phyloP scores from a whole-genome alignment of 2,329 filamentous ascomycete species.

The Clonostachys chloroleuca region DNA sequence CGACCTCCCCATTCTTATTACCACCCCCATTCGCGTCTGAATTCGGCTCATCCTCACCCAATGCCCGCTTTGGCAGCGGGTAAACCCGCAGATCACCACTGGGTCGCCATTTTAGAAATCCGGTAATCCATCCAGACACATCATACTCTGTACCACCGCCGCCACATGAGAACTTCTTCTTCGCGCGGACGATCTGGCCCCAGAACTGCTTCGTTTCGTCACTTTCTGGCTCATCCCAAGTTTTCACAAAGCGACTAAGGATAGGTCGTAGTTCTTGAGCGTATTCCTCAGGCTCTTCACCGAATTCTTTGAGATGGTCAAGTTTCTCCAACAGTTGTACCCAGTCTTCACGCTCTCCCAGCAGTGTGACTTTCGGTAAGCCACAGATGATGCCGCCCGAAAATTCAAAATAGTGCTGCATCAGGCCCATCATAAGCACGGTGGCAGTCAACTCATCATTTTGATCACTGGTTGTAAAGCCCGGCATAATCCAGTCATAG shows the following conservation, averaged over 20 bases:
- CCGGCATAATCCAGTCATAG: conserved; percentile 42
- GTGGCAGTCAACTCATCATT: conserved; percentile 34
- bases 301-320: conserved; percentile 27
- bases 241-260: conserved; percentile 26
- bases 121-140: too few species aligned
- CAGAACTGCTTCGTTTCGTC: conserved; percentile 27
- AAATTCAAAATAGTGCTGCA: conserved; percentile 44
- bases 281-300: conserved; percentile 25
- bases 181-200: conserved; percentile 15
- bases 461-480: conserved; percentile 43
- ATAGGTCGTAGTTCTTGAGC: conserved; percentile 26
- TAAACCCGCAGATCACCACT: too few species aligned
- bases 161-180: too few species aligned
- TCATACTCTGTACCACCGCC: too few species aligned
- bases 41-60: too few species aligned
- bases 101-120: too few species aligned
- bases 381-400: conserved; percentile 30
- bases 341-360: conserved; percentile 43
- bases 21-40: too few species aligned
- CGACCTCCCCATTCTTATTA: too few species aligned
- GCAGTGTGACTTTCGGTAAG: conserved; percentile 45
- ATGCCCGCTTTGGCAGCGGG: too few species aligned
- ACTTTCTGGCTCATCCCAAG: conserved; percentile 21
- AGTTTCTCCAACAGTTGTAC: conserved; percentile 19
- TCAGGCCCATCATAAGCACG: conserved; percentile 44